Evolutionary conservation across 495 filamentous ascomycete genomes (phyloP).

Genomic region (Tuber aestivum): DNA sequence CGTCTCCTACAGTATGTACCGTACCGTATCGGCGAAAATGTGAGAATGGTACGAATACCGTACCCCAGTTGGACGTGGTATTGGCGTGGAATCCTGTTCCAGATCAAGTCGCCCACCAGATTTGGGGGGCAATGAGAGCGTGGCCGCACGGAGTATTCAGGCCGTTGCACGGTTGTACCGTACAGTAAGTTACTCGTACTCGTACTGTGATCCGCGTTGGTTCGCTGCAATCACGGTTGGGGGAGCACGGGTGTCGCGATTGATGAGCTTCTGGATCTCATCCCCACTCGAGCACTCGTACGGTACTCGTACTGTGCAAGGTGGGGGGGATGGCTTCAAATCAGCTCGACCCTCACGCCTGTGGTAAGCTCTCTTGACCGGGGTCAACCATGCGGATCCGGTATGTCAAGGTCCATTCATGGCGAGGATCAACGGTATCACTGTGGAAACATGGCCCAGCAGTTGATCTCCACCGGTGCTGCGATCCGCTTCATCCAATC

Average conservation of each 20-base stretch:
- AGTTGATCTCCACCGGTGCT: background rate
- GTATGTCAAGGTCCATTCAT: background rate
- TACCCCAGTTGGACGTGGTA: background rate
- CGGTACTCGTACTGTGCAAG: too few relatives aligned
- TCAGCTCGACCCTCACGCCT: background rate
- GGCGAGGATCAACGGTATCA: background rate
- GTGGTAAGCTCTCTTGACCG: background rate
- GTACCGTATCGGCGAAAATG: background rate
- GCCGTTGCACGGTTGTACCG: background rate
- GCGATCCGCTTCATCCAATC: background rate
- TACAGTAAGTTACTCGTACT: too few relatives aligned
- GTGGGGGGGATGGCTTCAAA: background rate
- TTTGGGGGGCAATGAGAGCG: background rate
- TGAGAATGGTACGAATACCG: background rate
- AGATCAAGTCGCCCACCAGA: background rate
- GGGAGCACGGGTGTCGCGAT: background rate
- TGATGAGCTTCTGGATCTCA: too few relatives aligned
- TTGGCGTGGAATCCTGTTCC: background rate
- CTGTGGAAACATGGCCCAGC: background rate
- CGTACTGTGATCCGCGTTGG: background rate
- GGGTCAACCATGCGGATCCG: background rate
- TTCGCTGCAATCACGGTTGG: background rate
- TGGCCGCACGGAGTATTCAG: background rate
- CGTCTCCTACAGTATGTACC: too few relatives aligned
- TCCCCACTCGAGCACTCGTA: too few relatives aligned